Percentiles rank a stretch among this genome's conserved stretches.
phyloP scores from a whole-genome alignment of 2,329 filamentous ascomycete species.

The Hypoxylon sp. region DNA sequence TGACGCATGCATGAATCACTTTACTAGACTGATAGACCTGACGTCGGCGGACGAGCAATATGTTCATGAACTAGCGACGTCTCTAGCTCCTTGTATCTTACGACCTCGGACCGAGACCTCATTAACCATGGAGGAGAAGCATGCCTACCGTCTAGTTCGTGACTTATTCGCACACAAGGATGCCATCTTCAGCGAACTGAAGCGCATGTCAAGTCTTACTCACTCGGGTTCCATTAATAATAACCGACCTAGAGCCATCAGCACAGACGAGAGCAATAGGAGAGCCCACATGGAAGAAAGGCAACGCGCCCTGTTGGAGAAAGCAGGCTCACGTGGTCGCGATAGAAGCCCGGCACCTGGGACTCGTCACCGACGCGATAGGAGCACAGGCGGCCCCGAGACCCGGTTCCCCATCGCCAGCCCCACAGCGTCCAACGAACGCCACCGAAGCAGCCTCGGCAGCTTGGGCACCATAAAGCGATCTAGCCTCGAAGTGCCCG shows the following conservation, averaged over 20 bases:
- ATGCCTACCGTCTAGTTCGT: constrained; percentile 88
- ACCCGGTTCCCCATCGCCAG: constrained; percentile 89
- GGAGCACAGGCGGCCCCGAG: constrained; percentile 78
- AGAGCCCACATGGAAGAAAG: constrained; percentile 95
- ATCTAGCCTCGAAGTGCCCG: constrained; percentile 85
- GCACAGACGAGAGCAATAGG: constrained; percentile 94
- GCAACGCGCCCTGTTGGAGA: constrained; percentile 82
- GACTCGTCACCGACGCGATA: constrained; percentile 79
- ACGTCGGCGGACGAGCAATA: constrained; percentile 96
- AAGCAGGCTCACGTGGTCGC: constrained; percentile 73
- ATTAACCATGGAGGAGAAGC: constrained; percentile 94
- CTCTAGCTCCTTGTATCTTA: constrained; percentile 86
- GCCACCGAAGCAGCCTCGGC: constrained; percentile 65
- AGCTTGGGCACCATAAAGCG: constrained; percentile 63
- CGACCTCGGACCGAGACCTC: constrained; percentile 89
- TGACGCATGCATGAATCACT: constrained; percentile 97
- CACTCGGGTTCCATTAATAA: constrained; percentile 72
- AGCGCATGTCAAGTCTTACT: constrained; percentile 82
- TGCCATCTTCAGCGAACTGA: constrained; percentile 93
- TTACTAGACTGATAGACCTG: constrained; percentile 94
- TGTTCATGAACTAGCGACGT: constrained; percentile 77
- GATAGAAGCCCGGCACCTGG: constrained; percentile 79
- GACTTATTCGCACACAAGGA: constrained; percentile 96
- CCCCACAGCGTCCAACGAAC: constrained; percentile 67
- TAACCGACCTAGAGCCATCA: constrained; percentile 84